Conservation (phyloP, 345 rosid genomes). For the Adansonia digitata region DNA sequence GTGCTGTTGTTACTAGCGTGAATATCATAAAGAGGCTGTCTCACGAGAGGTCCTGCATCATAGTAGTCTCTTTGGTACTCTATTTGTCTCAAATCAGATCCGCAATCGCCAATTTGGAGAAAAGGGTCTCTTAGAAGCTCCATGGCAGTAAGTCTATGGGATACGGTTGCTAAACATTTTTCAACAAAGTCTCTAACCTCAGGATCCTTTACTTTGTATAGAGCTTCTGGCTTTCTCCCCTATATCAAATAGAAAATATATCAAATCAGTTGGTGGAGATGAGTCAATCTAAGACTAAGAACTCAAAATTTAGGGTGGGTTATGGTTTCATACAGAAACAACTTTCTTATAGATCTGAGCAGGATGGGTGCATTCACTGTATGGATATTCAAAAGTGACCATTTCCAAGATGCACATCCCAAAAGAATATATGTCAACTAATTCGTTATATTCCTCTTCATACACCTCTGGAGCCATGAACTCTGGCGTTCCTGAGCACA, state of each 20-base stretch:
- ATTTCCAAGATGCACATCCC: slow-evolving; percentile 98
- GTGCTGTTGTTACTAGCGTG: slow-evolving; percentile 21
- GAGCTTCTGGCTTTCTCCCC: slow-evolving; percentile 88
- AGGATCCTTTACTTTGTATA: slow-evolving; percentile 71
- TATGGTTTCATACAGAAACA: slow-evolving; percentile 53
- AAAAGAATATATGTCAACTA: slow-evolving; percentile 92
- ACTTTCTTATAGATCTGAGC: slow-evolving; percentile 99
- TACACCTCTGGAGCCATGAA: slow-evolving; percentile 99
- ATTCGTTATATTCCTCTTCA: slow-evolving; percentile 91
- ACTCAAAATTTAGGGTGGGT: neutral
- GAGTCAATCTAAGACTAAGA: neutral
- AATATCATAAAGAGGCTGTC: slow-evolving; percentile 40
- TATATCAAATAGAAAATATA: slow-evolving; percentile 23
- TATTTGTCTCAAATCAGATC: slow-evolving; percentile 32
- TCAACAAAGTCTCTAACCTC: slow-evolving; percentile 82
- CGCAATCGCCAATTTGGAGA: slow-evolving; percentile 50
- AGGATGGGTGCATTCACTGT: slow-evolving; percentile 92
- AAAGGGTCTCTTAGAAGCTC: slow-evolving; percentile 85
- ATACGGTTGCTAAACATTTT: slow-evolving; percentile 85
- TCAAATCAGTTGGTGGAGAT: neutral
- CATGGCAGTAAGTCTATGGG: slow-evolving; percentile 69
- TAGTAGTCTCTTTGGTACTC: slow-evolving; percentile 42
- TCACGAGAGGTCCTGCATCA: slow-evolving; percentile 35
- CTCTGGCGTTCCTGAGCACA: slow-evolving; percentile 81
- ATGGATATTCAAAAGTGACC: slow-evolving; percentile 94